phyloP scores from a whole-genome alignment of 345 rosid species.

The Acer yangbiense region DNA sequence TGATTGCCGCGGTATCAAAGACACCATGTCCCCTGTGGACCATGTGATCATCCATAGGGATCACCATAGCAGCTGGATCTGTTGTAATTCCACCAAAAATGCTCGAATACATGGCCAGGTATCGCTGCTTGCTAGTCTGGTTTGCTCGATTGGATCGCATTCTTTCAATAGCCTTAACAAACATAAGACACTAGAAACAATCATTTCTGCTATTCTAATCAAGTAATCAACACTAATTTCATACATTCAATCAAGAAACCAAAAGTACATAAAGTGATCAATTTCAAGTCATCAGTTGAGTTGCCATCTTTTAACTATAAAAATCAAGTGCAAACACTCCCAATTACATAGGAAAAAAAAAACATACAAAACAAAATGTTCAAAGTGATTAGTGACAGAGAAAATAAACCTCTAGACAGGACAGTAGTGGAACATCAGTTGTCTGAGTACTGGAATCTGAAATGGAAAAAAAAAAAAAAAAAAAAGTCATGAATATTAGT shows the following conservation, averaged over 20 bases:
- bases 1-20: constrained; percentile 84
- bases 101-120: constrained; percentile 88
- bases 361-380: neutral
- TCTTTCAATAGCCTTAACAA: constrained; percentile 62
- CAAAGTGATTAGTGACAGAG: neutral
- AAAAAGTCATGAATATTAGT: neutral
- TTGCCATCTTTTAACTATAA: neutral
- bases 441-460: constrained; percentile 44
- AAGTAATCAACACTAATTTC: too few relatives aligned
- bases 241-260: neutral
- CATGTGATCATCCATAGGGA: constrained; percentile 95
- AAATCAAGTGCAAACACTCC: neutral
- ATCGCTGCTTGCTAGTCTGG: constrained; percentile 55
- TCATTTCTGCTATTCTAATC: neutral
- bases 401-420: constrained; percentile 60
- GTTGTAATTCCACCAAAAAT: constrained; percentile 76
- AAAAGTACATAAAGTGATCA: neutral
- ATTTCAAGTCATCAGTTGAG: neutral
- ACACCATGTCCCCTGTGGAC: constrained; percentile 96
- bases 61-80: constrained; percentile 78
- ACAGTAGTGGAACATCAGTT: constrained; percentile 56
- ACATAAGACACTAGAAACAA: neutral
- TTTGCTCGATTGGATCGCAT: constrained; percentile 47
- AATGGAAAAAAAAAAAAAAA: neutral
- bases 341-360: neutral